These are phyloP conservation scores for Cenchrus americanus DNA, from an alignment of 176 grass and related monocot genomes.

Conservation along the genomic window DNA sequence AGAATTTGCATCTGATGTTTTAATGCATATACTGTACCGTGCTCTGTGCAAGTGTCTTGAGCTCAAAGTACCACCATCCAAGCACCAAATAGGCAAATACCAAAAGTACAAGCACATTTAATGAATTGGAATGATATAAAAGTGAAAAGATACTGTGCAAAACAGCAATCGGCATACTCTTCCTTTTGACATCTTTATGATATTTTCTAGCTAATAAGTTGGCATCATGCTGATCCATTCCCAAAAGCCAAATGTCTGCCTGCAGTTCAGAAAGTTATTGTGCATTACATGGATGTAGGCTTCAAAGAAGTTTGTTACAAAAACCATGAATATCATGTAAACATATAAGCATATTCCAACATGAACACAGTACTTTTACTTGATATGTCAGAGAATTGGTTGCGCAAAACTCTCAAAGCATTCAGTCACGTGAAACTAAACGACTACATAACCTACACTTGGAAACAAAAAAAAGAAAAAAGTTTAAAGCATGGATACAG, in stretches of 20 bases:
- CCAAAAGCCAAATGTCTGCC: constrained; percentile 69
- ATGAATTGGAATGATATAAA: not conserved
- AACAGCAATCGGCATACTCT: constrained; percentile 55
- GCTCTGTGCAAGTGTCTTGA: not conserved
- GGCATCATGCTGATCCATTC: constrained; percentile 60
- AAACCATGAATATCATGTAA: too few species aligned
- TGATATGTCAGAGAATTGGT: too few species aligned
- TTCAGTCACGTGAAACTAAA: too few species aligned
- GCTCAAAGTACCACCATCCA: not conserved
- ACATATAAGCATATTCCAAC: too few species aligned
- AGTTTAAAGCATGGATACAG: too few species aligned
- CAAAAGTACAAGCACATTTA: not conserved
- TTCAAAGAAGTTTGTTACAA: too few species aligned
- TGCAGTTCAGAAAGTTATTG: constrained; percentile 27
- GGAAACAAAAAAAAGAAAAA: too few species aligned
- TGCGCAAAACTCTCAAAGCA: too few species aligned
- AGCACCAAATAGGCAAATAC: not conserved
- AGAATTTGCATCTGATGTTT: not conserved
- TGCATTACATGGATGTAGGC: not conserved
- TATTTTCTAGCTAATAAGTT: constrained; percentile 55
- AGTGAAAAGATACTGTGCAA: constrained; percentile 51
- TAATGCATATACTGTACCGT: not conserved
- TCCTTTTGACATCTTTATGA: constrained; percentile 42
- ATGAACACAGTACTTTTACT: too few species aligned
- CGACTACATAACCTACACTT: too few species aligned